Evolutionary conservation across 495 filamentous ascomycete species (phyloP).

Genomic region (Annulohypoxylon bovei): DNA sequence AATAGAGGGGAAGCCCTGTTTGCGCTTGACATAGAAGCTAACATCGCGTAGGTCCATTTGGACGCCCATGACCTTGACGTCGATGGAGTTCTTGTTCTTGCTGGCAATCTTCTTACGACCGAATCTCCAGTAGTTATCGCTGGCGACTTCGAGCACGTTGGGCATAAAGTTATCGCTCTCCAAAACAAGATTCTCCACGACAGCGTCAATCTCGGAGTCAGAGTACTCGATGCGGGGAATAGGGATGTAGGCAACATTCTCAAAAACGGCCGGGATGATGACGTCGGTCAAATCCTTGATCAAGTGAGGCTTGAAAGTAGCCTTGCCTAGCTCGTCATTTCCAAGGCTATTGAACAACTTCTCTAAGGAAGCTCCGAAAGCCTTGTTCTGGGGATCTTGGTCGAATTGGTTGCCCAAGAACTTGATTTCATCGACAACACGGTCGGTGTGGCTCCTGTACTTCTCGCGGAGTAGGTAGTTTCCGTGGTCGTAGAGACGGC

Average conservation of each 20-base stretch:
- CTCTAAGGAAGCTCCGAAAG: constrained; percentile 76
- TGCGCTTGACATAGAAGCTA: constrained; percentile 94
- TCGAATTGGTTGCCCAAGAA: constrained; percentile 92
- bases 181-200: constrained; percentile 93
- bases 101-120: constrained; percentile 81
- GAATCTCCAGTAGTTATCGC: constrained; percentile 95
- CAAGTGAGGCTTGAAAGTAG: constrained; percentile 89
- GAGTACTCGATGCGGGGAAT: constrained; percentile 94
- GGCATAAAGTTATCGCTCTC: constrained; percentile 98
- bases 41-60: constrained; percentile 91
- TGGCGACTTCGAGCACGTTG: constrained; percentile 89
- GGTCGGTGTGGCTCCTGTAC: constrained; percentile 88
- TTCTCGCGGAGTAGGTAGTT: constrained; percentile 88
- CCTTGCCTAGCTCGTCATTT: constrained; percentile 79
- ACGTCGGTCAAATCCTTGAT: constrained; percentile 88
- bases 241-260: constrained; percentile 90
- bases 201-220: constrained; percentile 83
- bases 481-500: constrained; percentile 84
- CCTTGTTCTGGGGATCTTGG: constrained; percentile 83
- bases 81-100: constrained; percentile 82
- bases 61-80: constrained; percentile 86
- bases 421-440: constrained; percentile 87
- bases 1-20: constrained; percentile 92
- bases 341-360: constrained; percentile 91
- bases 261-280: constrained; percentile 84